These are phyloP conservation scores for Prunus dulcis DNA, from an alignment of 306 rosid genomes.

Conservation along the genomic window DNA sequence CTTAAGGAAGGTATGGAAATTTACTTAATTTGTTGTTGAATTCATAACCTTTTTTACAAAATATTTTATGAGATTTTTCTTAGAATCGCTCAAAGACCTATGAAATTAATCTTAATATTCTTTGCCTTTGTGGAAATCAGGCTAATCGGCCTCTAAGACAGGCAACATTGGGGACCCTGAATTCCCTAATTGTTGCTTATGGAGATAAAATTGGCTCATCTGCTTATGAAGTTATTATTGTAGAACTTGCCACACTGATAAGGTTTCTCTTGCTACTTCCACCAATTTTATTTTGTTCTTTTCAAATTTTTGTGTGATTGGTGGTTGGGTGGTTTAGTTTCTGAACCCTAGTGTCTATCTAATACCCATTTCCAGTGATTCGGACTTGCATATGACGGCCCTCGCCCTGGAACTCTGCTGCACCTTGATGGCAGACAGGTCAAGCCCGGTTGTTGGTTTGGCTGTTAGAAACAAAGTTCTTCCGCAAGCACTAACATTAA, in stretches of 20 bases:
- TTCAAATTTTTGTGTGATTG: not conserved
- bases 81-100: not conserved
- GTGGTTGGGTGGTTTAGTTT: slow-evolving; percentile 11
- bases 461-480: slow-evolving; percentile 97
- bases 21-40: slow-evolving; percentile 11
- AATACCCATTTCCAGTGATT: slow-evolving; percentile 63
- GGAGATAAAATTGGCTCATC: slow-evolving; percentile 92
- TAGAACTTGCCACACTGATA: slow-evolving; percentile 82
- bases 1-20: slow-evolving; percentile 74
- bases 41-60: not conserved
- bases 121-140: slow-evolving; percentile 46
- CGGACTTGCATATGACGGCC: slow-evolving; percentile 98
- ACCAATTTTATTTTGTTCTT: slow-evolving; percentile 1
- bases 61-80: not conserved
- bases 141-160: slow-evolving; percentile 97
- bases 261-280: slow-evolving; percentile 49
- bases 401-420: slow-evolving; percentile 97
- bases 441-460: slow-evolving; percentile 81
- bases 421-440: slow-evolving; percentile 95
- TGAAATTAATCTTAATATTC: slow-evolving; percentile 37
- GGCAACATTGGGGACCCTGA: slow-evolving; percentile 92
- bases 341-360: slow-evolving; percentile 16
- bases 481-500: slow-evolving; percentile 85
- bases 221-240: slow-evolving; percentile 79
- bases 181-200: slow-evolving; percentile 90